These are phyloP conservation scores for Lasiosphaeris hirsuta DNA, from an alignment of 495 filamentous ascomycete genomes.

Conservation along the genomic window DNA sequence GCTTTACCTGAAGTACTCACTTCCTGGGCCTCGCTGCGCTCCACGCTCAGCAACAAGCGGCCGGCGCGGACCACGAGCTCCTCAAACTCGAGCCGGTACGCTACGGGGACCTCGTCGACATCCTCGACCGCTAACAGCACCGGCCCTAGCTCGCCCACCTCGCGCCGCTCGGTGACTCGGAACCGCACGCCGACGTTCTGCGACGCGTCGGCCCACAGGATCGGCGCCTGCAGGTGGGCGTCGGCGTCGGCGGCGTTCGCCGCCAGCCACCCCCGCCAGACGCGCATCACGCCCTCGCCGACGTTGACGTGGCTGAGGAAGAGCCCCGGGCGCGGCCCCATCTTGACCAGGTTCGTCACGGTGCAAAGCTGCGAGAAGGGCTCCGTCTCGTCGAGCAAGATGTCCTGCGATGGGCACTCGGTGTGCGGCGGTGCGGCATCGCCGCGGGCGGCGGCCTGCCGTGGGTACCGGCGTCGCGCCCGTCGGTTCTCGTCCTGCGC, in stretches of 20 bases:
- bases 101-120: conserved; percentile 57
- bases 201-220: conserved; percentile 57
- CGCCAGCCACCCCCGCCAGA: conserved; percentile 70
- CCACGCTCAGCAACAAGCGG: conserved; percentile 54
- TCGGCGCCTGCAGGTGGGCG: conserved; percentile 8
- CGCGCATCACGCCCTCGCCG: conserved; percentile 59
- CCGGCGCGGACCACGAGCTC: conserved; percentile 61
- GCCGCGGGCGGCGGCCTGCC: conserved; percentile 10
- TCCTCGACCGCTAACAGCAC: conserved; percentile 40
- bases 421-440: conserved; percentile 22
- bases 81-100: conserved; percentile 58
- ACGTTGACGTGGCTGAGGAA: conserved; percentile 61
- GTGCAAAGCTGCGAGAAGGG: conserved; percentile 69
- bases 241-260: conserved; percentile 23
- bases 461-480: conserved; percentile 32
- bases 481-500: conserved; percentile 42
- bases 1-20: conserved; percentile 52
- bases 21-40: conserved; percentile 53
- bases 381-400: conserved; percentile 65
- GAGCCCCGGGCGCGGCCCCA: conserved; percentile 54
- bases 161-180: conserved; percentile 38
- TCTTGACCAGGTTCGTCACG: conserved; percentile 63
- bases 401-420: conserved; percentile 50
- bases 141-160: conserved; percentile 32
- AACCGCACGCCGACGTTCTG: conserved; percentile 58